Evolutionary conservation across 352 stramenopile species (phyloP).

Genomic region (Hyaloperonospora arabidopsidis): DNA sequence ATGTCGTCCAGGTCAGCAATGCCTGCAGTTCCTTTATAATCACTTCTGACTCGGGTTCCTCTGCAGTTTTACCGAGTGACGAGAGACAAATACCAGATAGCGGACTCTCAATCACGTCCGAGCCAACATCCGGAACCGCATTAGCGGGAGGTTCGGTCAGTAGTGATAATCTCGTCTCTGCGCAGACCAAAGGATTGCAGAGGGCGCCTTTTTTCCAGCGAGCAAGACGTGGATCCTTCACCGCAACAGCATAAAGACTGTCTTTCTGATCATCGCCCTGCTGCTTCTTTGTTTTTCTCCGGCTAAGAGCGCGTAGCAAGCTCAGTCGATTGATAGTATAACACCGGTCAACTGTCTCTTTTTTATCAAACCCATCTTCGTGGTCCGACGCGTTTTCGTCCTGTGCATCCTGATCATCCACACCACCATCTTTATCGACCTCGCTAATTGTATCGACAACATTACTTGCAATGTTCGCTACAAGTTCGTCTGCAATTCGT

Average conservation of each 20-base stretch:
- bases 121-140: conserved; percentile 19
- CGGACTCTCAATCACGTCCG: conserved; percentile 44
- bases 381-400: conserved; percentile 36
- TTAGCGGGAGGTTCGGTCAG: conserved; percentile 39
- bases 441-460: not conserved
- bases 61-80: conserved; percentile 29
- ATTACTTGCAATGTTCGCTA: conserved; percentile 16
- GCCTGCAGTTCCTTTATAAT: conserved; percentile 50
- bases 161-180: conserved; percentile 28
- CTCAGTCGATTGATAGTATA: conserved; percentile 12
- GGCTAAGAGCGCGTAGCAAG: conserved; percentile 8
- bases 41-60: conserved; percentile 51
- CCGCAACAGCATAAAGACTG: conserved; percentile 29
- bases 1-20: conserved; percentile 49
- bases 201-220: conserved; percentile 6
- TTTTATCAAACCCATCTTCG: conserved; percentile 39
- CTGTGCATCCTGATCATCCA: conserved; percentile 1
- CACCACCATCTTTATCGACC: conserved; percentile 1
- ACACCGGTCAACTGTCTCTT: conserved; percentile 8
- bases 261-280: conserved; percentile 5
- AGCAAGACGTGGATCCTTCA: conserved; percentile 42
- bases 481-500: conserved; percentile 33
- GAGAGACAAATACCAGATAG: conserved; percentile 40
- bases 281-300: conserved; percentile 1
- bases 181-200: not conserved